A percentile compares a stretch with the other conserved stretches of the same genome.
phyloP scores from a whole-genome alignment of 495 filamentous ascomycete species.

The Aspergillus olivimuriae region DNA sequence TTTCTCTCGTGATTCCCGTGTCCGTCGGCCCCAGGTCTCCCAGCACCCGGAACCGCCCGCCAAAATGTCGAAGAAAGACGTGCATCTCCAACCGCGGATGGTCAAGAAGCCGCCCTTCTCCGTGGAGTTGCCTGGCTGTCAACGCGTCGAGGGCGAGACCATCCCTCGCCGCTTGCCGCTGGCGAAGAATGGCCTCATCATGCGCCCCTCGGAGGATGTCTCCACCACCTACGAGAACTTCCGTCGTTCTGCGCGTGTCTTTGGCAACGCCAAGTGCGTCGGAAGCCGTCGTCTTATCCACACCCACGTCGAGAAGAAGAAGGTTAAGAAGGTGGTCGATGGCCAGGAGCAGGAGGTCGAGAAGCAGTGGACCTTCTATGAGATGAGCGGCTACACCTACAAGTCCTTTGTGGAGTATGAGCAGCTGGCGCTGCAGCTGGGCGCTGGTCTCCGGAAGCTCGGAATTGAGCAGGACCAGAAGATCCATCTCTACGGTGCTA shows the following conservation, averaged over 20 bases:
- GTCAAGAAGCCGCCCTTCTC: slow-evolving; percentile 58
- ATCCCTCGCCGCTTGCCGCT: slow-evolving; percentile 74
- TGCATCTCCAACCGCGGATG: slow-evolving; percentile 58
- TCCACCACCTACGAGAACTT: slow-evolving; percentile 85
- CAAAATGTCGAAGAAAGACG: slow-evolving; percentile 44
- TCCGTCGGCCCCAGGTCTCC: not conserved
- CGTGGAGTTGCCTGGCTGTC: slow-evolving; percentile 67
- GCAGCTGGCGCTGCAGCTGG: slow-evolving; percentile 63
- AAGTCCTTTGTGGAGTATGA: slow-evolving; percentile 87
- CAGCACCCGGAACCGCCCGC: slow-evolving; percentile 3
- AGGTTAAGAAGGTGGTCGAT: slow-evolving; percentile 93
- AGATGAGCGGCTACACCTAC: slow-evolving; percentile 83
- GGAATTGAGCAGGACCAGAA: slow-evolving; percentile 67
- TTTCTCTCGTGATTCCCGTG: slow-evolving; percentile 7
- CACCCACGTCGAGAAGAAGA: slow-evolving; percentile 88
- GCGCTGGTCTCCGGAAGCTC: slow-evolving; percentile 71
- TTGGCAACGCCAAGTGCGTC: slow-evolving; percentile 82
- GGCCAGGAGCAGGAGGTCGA: slow-evolving; percentile 83
- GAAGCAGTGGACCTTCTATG: slow-evolving; percentile 95
- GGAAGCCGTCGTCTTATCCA: slow-evolving; percentile 75
- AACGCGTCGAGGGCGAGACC: slow-evolving; percentile 78
- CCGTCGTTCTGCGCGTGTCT: slow-evolving; percentile 67
- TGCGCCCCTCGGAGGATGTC: slow-evolving; percentile 62
- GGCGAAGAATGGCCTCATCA: slow-evolving; percentile 63
- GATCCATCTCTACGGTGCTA: slow-evolving; percentile 86